Evolutionary conservation across 2,329 filamentous ascomycete genomes (phyloP).

Genomic region (Cladosporium sp.): DNA sequence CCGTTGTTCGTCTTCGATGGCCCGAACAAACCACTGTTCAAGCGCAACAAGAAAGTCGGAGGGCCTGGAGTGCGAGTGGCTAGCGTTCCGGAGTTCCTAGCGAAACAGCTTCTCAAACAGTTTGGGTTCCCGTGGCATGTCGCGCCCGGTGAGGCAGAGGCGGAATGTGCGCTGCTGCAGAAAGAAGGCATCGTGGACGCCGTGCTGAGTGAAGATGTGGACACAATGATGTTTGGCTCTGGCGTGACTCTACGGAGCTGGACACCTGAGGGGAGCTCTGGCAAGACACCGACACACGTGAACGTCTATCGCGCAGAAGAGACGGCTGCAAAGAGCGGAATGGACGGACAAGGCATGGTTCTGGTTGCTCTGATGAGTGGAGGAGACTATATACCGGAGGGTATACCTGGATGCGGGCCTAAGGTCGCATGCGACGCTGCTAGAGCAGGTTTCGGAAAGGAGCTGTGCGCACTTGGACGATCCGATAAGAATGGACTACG

Average conservation of each 20-base stretch:
- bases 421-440: conserved; percentile 88
- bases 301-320: conserved; percentile 66
- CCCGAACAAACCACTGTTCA: conserved; percentile 75
- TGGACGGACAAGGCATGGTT: conserved; percentile 86
- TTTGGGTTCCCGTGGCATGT: conserved; percentile 82
- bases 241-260: conserved; percentile 72
- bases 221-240: conserved; percentile 96
- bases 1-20: conserved; percentile 90
- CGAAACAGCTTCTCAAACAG: conserved; percentile 74
- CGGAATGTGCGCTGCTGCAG: conserved; percentile 86
- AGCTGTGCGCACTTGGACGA: conserved; percentile 60
- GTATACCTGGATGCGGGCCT: conserved; percentile 78
- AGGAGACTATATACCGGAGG: conserved; percentile 86
- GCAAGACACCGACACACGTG: conserved; percentile 72
- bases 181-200: conserved; percentile 78
- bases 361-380: conserved; percentile 91
- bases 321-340: conserved; percentile 49
- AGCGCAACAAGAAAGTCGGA: conserved; percentile 68
- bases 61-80: conserved; percentile 57
- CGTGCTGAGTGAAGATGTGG: conserved; percentile 92
- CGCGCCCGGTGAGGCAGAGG: conserved; percentile 91
- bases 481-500: conserved; percentile 54
- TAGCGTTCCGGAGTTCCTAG: conserved; percentile 63
- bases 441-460: conserved; percentile 74
- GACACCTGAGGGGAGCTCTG: conserved; percentile 61